Conservation (phyloP, 2,329 filamentous ascomycete genomes). For the Neopestalotiopsis sp. region DNA sequence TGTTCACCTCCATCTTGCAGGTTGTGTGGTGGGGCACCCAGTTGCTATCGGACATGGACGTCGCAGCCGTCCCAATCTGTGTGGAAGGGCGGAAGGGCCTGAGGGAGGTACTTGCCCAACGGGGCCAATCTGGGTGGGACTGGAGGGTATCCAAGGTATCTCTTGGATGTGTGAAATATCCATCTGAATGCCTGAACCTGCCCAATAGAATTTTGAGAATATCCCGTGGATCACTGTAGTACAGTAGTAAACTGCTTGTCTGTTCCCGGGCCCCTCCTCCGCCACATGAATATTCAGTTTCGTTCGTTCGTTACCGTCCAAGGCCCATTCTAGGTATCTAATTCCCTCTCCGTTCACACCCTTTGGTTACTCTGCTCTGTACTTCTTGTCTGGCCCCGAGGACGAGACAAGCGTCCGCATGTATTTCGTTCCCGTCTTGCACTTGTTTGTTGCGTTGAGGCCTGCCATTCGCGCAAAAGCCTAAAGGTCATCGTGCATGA, state of each 20-base stretch:
- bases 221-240: neutral
- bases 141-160: neutral
- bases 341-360: conserved; percentile 17
- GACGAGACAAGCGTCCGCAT: conserved; percentile 9
- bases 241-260: neutral
- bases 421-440: conserved; percentile 7
- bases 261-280: conserved; percentile 6
- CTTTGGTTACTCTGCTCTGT: conserved; percentile 1
- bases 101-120: neutral
- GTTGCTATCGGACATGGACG: neutral
- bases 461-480: conserved; percentile 18
- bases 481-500: conserved; percentile 22
- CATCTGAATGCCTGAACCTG: too few species aligned
- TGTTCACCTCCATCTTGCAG: neutral
- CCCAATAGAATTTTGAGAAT: conserved; percentile 17
- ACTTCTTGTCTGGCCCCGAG: neutral
- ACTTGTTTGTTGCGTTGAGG: neutral
- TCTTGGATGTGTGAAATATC: neutral
- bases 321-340: neutral
- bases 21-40: conserved; percentile 12
- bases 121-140: neutral
- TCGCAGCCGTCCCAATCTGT: neutral
- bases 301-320: conserved; percentile 2
- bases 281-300: conserved; percentile 17
- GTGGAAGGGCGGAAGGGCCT: neutral